A percentile compares a stretch with the other conserved stretches of the same genome.
phyloP scores from a whole-genome alignment of 2,329 filamentous ascomycete species.

The Cordyceps javanica region DNA sequence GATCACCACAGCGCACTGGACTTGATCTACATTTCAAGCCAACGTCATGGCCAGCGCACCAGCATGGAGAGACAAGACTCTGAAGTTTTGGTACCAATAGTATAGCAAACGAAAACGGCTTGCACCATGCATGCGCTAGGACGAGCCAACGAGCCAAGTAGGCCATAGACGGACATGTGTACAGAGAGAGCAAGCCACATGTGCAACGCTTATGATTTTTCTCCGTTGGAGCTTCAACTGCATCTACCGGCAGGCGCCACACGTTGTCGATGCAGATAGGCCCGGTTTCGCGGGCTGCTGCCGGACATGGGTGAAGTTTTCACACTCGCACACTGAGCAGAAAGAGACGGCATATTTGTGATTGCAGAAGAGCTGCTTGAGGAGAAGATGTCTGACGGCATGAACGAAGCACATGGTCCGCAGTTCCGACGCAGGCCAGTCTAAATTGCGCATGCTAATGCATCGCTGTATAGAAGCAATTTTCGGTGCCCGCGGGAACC shows the following conservation, averaged over 20 bases:
- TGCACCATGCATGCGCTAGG: no score
- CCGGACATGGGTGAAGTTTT: slow-evolving; percentile 43
- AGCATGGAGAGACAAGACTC: background rate
- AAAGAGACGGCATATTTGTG: slow-evolving; percentile 46
- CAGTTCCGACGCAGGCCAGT: slow-evolving; percentile 8
- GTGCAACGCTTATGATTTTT: slow-evolving; percentile 27
- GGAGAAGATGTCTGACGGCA: slow-evolving; percentile 40
- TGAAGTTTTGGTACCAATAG: background rate
- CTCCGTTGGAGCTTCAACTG: slow-evolving; percentile 27
- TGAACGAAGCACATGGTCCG: slow-evolving; percentile 45
- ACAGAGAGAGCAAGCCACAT: slow-evolving; percentile 24
- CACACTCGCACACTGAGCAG: slow-evolving; percentile 48
- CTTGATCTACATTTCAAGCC: no score
- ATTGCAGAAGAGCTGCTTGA: slow-evolving; percentile 39
- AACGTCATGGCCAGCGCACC: background rate
- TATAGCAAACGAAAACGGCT: background rate
- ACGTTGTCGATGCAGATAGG: no score
- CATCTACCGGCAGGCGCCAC: slow-evolving; percentile 28
- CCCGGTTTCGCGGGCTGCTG: slow-evolving; percentile 24
- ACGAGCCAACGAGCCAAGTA: no score
- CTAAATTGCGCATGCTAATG: background rate
- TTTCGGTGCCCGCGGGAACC: slow-evolving; percentile 40
- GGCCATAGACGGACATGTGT: slow-evolving; percentile 23
- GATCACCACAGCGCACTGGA: no score
- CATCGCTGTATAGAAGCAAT: slow-evolving; percentile 34